Conservation (phyloP, 2,329 filamentous ascomycete genomes). For the Sphaerulina populicola region DNA sequence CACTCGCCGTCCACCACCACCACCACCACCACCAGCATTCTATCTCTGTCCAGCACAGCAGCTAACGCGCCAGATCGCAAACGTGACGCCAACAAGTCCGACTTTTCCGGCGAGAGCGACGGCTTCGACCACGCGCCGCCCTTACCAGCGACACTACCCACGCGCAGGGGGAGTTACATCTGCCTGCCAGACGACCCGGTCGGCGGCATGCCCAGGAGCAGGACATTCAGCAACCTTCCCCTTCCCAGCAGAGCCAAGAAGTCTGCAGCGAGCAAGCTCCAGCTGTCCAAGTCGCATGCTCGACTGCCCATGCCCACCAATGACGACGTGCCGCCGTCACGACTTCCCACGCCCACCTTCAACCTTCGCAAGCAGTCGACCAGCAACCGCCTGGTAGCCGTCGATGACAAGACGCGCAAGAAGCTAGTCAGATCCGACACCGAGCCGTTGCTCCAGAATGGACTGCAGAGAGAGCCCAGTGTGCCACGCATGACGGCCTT, state of each 20-base stretch:
- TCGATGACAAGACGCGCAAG: conserved; percentile 14
- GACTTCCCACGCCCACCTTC: conserved; percentile 22
- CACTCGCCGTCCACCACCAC: conserved; percentile 9
- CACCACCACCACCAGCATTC: conserved; percentile 20
- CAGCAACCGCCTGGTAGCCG: conserved; percentile 15
- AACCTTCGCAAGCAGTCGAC: conserved; percentile 25
- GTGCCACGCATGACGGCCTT: conserved; percentile 24
- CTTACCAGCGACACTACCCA: conserved; percentile 6
- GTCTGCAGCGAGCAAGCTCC: conserved; percentile 15
- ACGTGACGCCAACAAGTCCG: conserved; percentile 7
- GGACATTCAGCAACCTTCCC: conserved; percentile 33
- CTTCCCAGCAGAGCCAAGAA: conserved; percentile 24
- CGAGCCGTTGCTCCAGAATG: conserved; percentile 27
- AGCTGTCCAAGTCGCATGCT: conserved; percentile 25
- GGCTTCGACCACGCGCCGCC: conserved; percentile 12
- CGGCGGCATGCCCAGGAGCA: conserved; percentile 30
- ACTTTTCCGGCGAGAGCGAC: conserved; percentile 7
- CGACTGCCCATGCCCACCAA: conserved; percentile 23
- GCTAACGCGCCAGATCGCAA: conserved; percentile 15
- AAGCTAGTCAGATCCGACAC: conserved; percentile 30
- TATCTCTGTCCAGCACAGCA: conserved; percentile 22
- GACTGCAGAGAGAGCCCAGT: conserved; percentile 11
- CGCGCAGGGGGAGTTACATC: conserved; percentile 29
- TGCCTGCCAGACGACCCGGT: conserved; percentile 30
- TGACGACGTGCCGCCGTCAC: conserved; percentile 14